Evolutionary conservation across 2,329 filamentous ascomycete species (phyloP).

Genomic region (Esteya vermicola): DNA sequence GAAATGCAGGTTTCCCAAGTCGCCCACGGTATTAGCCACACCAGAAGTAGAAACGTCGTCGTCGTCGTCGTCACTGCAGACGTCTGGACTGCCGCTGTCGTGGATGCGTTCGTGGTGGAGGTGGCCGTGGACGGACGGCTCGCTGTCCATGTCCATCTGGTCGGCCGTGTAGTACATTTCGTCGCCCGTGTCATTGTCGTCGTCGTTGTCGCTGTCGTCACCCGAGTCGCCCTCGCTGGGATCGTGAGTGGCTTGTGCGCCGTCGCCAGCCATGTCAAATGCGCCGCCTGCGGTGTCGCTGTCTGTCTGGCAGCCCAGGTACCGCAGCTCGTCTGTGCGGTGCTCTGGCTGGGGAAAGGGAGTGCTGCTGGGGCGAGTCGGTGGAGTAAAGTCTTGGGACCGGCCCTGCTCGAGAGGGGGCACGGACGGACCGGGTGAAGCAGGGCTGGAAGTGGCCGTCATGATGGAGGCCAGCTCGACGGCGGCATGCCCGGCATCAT

Average conservation of each 20-base stretch:
- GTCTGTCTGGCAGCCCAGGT: constrained; percentile 22
- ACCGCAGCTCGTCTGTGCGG: constrained; percentile 27
- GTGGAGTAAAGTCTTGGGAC: constrained; percentile 31
- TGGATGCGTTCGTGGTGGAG: constrained; percentile 13
- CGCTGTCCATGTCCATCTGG: neutral
- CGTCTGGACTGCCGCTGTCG: neutral
- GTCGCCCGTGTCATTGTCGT: neutral
- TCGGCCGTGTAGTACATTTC: neutral
- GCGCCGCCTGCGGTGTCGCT: constrained; percentile 12
- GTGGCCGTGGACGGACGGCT: constrained; percentile 1
- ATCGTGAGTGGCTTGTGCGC: neutral
- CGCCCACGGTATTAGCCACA: too few relatives aligned
- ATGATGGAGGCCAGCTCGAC: constrained; percentile 30
- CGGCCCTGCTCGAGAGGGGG: constrained; percentile 34
- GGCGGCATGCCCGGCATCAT: constrained; percentile 22
- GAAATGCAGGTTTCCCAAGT: too few relatives aligned
- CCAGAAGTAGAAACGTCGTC: too few relatives aligned
- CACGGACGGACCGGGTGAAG: constrained; percentile 38
- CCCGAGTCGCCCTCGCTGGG: too few relatives aligned
- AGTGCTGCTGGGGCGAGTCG: constrained; percentile 43
- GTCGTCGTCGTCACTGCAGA: neutral
- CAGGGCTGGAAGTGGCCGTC: constrained; percentile 36
- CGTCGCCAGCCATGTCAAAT: constrained; percentile 10
- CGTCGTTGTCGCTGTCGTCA: too few relatives aligned
- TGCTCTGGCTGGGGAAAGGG: constrained; percentile 42